Conservation (phyloP, 306 rosid genomes). For the Castanopsis chinensis region DNA sequence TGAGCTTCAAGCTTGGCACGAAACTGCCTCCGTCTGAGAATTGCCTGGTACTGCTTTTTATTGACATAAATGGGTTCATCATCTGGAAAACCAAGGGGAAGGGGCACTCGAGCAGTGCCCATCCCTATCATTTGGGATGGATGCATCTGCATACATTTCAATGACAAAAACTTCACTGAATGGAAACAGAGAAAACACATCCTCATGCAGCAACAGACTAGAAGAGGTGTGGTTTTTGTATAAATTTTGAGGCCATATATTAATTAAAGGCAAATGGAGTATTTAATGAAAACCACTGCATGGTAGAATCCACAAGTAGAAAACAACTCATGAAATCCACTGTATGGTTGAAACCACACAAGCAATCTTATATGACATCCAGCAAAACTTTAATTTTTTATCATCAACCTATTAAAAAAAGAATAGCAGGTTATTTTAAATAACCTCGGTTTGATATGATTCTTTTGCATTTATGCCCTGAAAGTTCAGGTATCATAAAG, state of each 20-base stretch:
- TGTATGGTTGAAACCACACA: constrained; percentile 16
- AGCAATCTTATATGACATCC: not conserved
- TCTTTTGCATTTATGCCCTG: no score
- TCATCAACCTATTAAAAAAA: no score
- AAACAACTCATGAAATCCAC: constrained; percentile 7
- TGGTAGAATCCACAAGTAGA: constrained; percentile 18
- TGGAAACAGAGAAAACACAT: constrained; percentile 13
- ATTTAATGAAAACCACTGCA: constrained; percentile 10
- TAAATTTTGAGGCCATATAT: not conserved
- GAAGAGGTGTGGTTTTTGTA: not conserved
- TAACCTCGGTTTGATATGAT: no score
- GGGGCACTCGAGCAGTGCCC: constrained; percentile 46
- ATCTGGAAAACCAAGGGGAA: constrained; percentile 46
- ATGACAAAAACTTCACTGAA: constrained; percentile 21
- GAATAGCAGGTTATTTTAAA: no score
- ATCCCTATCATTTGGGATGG: constrained; percentile 46
- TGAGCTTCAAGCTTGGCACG: constrained; percentile 90
- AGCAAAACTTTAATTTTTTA: no score
- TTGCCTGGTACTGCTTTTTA: constrained; percentile 87
- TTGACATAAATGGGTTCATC: constrained; percentile 69
- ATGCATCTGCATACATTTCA: constrained; percentile 27
- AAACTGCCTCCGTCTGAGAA: constrained; percentile 79
- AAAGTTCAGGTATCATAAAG: no score
- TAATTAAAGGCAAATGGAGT: constrained; percentile 11
- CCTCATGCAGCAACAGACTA: constrained; percentile 6